phyloP scores from a whole-genome alignment of 192 early-diverging fungal species.

The Gamsiella multidivaricata region DNA sequence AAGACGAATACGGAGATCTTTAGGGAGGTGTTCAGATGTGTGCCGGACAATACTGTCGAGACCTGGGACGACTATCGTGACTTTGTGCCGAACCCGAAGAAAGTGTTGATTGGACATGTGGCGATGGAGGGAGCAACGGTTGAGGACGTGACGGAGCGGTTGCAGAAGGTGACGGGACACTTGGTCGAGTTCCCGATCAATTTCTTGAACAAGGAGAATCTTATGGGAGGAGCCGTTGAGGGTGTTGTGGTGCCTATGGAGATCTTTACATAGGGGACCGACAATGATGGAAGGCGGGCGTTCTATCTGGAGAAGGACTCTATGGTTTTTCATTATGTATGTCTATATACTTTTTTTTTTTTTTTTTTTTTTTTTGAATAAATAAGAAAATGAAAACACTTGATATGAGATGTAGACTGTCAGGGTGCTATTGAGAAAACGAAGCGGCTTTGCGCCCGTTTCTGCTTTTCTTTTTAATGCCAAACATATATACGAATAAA shows the following conservation, averaged over 20 bases:
- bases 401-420: no score
- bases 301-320: no score
- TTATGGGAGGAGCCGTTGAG: constrained; percentile 59
- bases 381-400: no score
- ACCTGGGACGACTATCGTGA: constrained; percentile 55
- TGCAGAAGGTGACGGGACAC: constrained; percentile 59
- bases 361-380: no score
- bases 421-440: background rate
- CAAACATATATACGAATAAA: background rate
- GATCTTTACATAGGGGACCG: constrained; percentile 57
- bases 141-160: constrained; percentile 36
- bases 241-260: constrained; percentile 66
- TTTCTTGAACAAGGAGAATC: constrained; percentile 63
- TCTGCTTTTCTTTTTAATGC: no score
- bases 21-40: constrained; percentile 83
- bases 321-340: no score
- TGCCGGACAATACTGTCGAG: constrained; percentile 84
- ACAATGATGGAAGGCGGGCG: no score
- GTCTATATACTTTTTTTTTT: no score
- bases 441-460: no score
- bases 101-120: constrained; percentile 61
- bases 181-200: constrained; percentile 63
- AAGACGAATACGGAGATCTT: constrained; percentile 73
- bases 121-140: constrained; percentile 54
- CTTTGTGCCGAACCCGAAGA: constrained; percentile 60